A percentile compares a stretch with the other conserved stretches of the same genome.
Conservation (phyloP, 2,329 filamentous ascomycete species). For the Trichophyton verrucosum region DNA sequence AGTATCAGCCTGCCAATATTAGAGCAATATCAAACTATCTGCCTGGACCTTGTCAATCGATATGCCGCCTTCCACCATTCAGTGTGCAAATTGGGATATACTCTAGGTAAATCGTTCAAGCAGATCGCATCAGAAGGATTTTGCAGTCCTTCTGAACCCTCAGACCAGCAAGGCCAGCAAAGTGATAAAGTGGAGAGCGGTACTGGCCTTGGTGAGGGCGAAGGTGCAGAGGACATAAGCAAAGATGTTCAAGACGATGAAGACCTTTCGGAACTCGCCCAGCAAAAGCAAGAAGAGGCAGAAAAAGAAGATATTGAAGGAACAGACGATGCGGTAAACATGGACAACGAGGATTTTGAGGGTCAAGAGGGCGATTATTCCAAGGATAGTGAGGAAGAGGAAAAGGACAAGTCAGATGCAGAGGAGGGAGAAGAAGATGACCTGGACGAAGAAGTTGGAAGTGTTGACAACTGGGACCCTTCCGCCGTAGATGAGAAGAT, state of each 20-base stretch:
- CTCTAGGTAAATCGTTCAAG: constrained; percentile 63
- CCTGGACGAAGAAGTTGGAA: constrained; percentile 79
- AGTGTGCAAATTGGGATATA: constrained; percentile 60
- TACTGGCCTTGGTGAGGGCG: constrained; percentile 86
- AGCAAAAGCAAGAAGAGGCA: constrained; percentile 52
- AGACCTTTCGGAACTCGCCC: constrained; percentile 79
- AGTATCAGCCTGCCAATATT: constrained; percentile 57
- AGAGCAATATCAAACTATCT: constrained; percentile 56
- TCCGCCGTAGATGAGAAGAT: constrained; percentile 94
- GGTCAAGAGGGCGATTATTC: constrained; percentile 59
- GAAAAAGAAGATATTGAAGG: constrained; percentile 34
- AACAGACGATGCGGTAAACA: constrained; percentile 37
- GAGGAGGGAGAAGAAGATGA: constrained; percentile 51
- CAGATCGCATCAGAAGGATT: constrained; percentile 77
- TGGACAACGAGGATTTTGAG: constrained; percentile 77
- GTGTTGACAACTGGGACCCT: constrained; percentile 81
- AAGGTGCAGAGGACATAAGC: constrained; percentile 93
- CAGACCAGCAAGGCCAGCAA: constrained; percentile 56
- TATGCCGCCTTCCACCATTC: constrained; percentile 56
- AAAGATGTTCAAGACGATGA: constrained; percentile 93
- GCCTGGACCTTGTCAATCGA: constrained; percentile 45
- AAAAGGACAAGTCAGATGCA: constrained; percentile 48
- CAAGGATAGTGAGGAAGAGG: constrained; percentile 42
- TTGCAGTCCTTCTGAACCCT: constrained; percentile 75
- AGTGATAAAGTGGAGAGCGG: constrained; percentile 76